phyloP scores from a whole-genome alignment of 192 early-diverging fungal genomes.

The Helicostylum pulchrum region DNA sequence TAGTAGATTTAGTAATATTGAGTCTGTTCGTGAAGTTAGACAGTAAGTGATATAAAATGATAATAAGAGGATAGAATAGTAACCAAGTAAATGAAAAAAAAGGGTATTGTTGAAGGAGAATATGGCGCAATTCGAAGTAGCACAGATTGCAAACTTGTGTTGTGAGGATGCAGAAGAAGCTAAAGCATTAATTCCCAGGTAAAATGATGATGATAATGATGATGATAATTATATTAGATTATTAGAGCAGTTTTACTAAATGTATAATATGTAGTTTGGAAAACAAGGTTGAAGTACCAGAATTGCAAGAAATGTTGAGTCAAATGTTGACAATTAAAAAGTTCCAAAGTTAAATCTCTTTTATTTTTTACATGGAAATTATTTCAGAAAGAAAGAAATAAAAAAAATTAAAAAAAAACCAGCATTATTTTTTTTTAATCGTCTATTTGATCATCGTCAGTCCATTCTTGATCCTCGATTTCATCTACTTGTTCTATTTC shows the following conservation, averaged over 20 bases:
- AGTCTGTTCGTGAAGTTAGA: constrained; percentile 84
- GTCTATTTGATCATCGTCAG: constrained; percentile 1
- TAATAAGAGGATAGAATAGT: neutral
- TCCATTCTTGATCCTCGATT: constrained; percentile 5
- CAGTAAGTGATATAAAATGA: constrained; percentile 39
- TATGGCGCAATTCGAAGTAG: constrained; percentile 80
- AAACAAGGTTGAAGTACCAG: constrained; percentile 71
- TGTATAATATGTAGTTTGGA: constrained; percentile 49
- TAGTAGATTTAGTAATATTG: constrained; percentile 78
- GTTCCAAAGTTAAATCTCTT: constrained; percentile 61
- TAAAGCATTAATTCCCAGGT: constrained; percentile 88
- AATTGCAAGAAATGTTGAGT: constrained; percentile 73
- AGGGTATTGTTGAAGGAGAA: constrained; percentile 19
- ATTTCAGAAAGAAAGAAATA: neutral
- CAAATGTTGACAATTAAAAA: constrained; percentile 82
- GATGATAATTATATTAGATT: too few species aligned
- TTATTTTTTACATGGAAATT: neutral
- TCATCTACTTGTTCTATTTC: neutral
- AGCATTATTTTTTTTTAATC: neutral
- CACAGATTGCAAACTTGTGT: constrained; percentile 88
- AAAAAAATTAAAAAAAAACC: neutral
- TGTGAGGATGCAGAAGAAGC: constrained; percentile 92
- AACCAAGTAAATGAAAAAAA: neutral
- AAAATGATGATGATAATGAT: too few species aligned
- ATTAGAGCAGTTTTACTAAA: neutral